Evolutionary conservation across 345 rosid species (phyloP), one percentile per base, ranked within the genome.

Genomic region (Melastoma malabathricum): DNA sequence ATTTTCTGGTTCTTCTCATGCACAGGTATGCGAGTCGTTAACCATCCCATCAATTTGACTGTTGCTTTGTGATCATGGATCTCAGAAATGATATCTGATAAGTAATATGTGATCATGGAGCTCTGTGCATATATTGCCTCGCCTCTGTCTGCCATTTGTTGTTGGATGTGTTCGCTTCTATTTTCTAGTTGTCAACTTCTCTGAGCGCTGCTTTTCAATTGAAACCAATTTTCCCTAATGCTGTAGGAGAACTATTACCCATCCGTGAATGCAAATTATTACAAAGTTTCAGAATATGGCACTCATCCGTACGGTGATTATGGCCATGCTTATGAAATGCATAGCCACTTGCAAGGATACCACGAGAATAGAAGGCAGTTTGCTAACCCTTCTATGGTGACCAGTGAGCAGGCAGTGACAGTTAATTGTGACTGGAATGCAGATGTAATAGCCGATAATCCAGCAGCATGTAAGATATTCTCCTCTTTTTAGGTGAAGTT

Each of bases 1-100:
- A 61, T 84, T 84, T 52, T 75, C 81, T 39, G 94, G 83, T 47
- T 75, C 73, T 53, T 69, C 80, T 1, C 82, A 79, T 61, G 66
- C 57, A 69, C 89, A 84, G 94, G 94, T 84, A 75, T 29, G 38
- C 6, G 38, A 29, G 9, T 6, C 38, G 9, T 29, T 29, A 6
- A 29, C 38, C 8, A 29, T 29, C 38, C 38, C 38, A 29, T 29
- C 38, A 29, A 29, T 29, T 29, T 5, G 38, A 10, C 38, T 29
- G 38, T 29, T 10, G 9, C 9, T 29, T 29, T 29, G 38, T 29
- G 2, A 29, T 29, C 38, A 29, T 10, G 38, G 38, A 29, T 6
- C 38, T 29, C 38, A 29, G 38, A 29, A 29, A 29, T 29, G 38
- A 29, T 29, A 29, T 29, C 38, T 29, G 38, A 29, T 29, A 10